Evolutionary conservation across 2,329 filamentous ascomycete genomes (phyloP), one percentile per base, ranked within the genome.

Genomic region (Uncinocarpus reesii): DNA sequence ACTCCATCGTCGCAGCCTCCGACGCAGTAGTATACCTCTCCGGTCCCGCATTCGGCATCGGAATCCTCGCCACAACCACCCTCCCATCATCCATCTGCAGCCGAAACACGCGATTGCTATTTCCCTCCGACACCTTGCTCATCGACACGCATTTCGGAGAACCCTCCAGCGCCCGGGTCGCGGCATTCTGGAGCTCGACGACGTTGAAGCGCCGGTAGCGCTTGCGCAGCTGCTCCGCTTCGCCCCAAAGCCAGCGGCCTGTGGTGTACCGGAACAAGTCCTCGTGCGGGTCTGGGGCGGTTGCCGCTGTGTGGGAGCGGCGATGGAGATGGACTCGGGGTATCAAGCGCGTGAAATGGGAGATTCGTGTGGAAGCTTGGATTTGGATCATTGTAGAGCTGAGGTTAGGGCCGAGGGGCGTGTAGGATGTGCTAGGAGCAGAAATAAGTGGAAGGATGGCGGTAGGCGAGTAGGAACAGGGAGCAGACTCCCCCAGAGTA

Each of bases 101-200:
- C 4, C 55, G 43, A 53, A 65, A 65, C 18, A 59, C 57, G 48
- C 68, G 68, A 55, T 63, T 68, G 51, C 59, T 67, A 28, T 58
- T 58, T 34, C 65, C 65, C 57, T 69, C 64, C 6, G 56, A 61
- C 8, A 67, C 45, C 51, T 69, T 68, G 7, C 45, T 59, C 8
- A 71, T 67, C 4, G 58, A 60, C 7, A 61, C 53, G 52, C 65
- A 69, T 7, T 35, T 52, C 10, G 56, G 48, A 11, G 62, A 11
- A 5, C 20, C 16, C 58, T 11, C 55, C 54, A 43, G 62, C 46
- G 40, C 54, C 59, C 37, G 57, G 35, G 57, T 57, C 21, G 61
- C 60, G 20, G 61, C 52, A n/a, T 54, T 43, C 48, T 63, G 46
- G 6, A 68, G 60, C 42, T 57, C 59, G 20, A 49, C 15, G 5